Evolutionary conservation across 2,329 filamentous ascomycete species (phyloP).

Genomic region (Bertia moriformis): DNA sequence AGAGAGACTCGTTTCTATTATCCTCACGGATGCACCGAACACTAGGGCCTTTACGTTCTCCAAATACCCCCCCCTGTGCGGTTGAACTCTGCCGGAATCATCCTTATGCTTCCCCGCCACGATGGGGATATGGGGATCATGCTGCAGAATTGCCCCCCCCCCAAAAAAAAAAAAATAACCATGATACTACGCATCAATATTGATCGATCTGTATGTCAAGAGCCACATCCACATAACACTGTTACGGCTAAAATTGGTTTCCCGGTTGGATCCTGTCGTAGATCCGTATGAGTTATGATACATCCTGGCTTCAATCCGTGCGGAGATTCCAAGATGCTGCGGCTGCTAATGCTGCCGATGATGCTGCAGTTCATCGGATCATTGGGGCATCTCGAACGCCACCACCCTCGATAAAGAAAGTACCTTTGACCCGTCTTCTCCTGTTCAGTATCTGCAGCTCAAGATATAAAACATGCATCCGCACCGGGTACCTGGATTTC

Average conservation of each 20-base stretch:
- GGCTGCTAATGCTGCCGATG: not conserved
- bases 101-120: not conserved
- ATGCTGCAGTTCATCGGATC: not conserved
- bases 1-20: not conserved
- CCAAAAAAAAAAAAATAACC: too few species aligned
- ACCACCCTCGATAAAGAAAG: not conserved
- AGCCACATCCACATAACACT: too few species aligned
- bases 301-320: not conserved
- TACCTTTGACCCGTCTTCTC: not conserved
- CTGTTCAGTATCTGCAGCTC: not conserved
- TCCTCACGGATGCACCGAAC: too few species aligned
- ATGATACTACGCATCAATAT: not conserved
- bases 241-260: not conserved
- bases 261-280: not conserved
- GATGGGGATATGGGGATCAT: not conserved
- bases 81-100: not conserved
- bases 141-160: too few species aligned
- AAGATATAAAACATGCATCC: not conserved
- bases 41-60: not conserved
- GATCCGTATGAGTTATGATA: not conserved
- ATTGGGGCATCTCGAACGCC: not conserved
- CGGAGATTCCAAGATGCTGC: not conserved
- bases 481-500: not conserved
- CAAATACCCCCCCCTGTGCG: not conserved
- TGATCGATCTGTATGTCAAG: not conserved